A percentile compares a stretch with the other conserved stretches of the same genome.
phyloP scores from a whole-genome alignment of 495 filamentous ascomycete genomes.

The Aspergillus bertholletiae region DNA sequence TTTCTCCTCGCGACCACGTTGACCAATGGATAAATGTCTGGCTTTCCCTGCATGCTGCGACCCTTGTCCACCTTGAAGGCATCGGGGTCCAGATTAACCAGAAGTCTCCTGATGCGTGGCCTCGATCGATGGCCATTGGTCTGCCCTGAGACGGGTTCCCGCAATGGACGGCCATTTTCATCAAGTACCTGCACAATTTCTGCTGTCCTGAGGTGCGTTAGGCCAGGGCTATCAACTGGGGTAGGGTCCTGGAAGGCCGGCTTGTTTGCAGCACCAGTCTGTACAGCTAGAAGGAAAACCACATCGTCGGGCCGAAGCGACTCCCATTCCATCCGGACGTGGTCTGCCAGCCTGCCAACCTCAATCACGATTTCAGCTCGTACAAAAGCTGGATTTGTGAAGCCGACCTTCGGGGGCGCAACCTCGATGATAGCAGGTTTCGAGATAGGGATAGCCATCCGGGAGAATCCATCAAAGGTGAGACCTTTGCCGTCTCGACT shows the following conservation, averaged over 20 bases:
- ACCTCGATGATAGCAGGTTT: slow-evolving; percentile 88
- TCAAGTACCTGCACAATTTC: slow-evolving; percentile 87
- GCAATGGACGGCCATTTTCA: slow-evolving; percentile 74
- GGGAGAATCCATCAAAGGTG: slow-evolving; percentile 80
- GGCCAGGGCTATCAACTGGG: slow-evolving; percentile 51
- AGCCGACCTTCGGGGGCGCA: slow-evolving; percentile 78
- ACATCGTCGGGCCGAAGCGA: slow-evolving; percentile 83
- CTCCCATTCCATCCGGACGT: slow-evolving; percentile 86
- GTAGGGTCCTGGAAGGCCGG: slow-evolving; percentile 51
- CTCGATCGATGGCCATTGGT: slow-evolving; percentile 50
- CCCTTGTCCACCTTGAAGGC: slow-evolving; percentile 79
- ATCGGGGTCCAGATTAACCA: slow-evolving; percentile 76
- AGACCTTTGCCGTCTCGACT: slow-evolving; percentile 57
- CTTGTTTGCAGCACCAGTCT: slow-evolving; percentile 44
- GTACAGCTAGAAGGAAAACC: slow-evolving; percentile 78
- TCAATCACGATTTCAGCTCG: slow-evolving; percentile 88
- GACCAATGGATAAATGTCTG: slow-evolving; percentile 77
- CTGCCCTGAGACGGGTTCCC: slow-evolving; percentile 51
- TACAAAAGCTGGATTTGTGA: slow-evolving; percentile 78
- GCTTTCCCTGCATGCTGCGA: slow-evolving; percentile 55
- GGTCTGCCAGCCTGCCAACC: slow-evolving; percentile 68
- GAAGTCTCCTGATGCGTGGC: slow-evolving; percentile 60
- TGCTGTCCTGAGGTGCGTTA: slow-evolving; percentile 74
- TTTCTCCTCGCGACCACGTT: slow-evolving; percentile 84
- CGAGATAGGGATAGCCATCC: slow-evolving; percentile 82